Conservation (phyloP, 192 early-diverging fungal species). For the Coemansia sp. region DNA sequence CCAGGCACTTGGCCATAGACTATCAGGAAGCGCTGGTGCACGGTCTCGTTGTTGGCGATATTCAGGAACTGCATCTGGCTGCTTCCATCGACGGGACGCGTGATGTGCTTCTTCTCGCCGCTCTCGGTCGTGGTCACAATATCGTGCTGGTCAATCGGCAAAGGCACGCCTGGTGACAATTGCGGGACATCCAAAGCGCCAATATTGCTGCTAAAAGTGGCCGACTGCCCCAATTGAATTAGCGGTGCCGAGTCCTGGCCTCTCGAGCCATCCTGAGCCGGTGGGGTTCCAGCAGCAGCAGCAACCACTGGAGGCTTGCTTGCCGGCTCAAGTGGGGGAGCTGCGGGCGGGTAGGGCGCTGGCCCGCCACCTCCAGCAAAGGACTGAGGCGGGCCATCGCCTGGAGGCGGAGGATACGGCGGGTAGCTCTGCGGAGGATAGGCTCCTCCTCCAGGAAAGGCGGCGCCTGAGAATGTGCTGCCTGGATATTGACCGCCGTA, state of each 20-base stretch:
- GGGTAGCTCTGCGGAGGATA: conserved; percentile 10
- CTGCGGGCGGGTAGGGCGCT: conserved; percentile 16
- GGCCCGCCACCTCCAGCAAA: neutral
- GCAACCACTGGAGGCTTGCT: neutral
- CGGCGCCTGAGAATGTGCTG: neutral
- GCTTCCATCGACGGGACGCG: neutral
- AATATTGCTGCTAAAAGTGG: neutral
- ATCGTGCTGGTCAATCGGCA: conserved; percentile 43
- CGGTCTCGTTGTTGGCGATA: conserved; percentile 36
- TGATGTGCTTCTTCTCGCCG: conserved; percentile 12
- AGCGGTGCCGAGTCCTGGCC: neutral
- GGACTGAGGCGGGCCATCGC: neutral
- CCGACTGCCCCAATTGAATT: neutral
- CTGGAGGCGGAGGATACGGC: conserved; percentile 17
- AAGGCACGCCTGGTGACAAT: conserved; percentile 27
- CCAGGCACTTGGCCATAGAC: conserved; percentile 43
- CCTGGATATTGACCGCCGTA: neutral
- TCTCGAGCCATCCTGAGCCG: neutral
- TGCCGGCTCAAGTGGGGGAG: neutral
- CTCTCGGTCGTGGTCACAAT: conserved; percentile 17
- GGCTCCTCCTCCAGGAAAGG: neutral
- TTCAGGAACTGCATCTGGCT: conserved; percentile 39
- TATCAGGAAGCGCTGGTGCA: conserved; percentile 54
- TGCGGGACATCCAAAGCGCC: conserved; percentile 4
- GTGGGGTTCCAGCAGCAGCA: neutral